Base-by-base conservation (phyloP, 306 rosid species). In the Prunus mongolica region DNA sequence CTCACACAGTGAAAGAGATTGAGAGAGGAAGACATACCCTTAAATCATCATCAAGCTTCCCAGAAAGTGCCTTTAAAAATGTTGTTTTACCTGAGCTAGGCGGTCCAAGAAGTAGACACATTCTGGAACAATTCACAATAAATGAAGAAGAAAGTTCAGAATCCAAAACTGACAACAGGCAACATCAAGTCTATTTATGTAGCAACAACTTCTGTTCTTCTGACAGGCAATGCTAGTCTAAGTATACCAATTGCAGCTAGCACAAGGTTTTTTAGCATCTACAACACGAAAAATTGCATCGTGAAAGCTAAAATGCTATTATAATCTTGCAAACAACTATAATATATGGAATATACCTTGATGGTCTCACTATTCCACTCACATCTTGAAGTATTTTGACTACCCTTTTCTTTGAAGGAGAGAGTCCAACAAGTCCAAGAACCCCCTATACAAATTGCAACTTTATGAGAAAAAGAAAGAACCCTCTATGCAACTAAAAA, bases 21-120 rank as follows among this genome's bases (percentile, higher is more conserved):
- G 52, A 4, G 38, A 45, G 25, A 51, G 47, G 19, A 22, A 55
- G 78, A 61, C 85, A 16, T 64, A 90, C 96, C 93, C 79, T 88
- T 69, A 91, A 79, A 67, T 87, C 73, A 12, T 63, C 76, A 30
- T 83, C 89, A 64, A 87, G 85, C 65, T 84, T 83, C 34, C 92
- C 93, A 15, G 92, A 84, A 54, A 91, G 89, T 65, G 92, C 92
- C 54, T 78, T 75, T 56, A 87, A 84, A 49, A 89, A 82, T 64
- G 97, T 87, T 50, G 91, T 91, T 80, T 89, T 89, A 41, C 97
- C 97, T 13, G 92, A 74, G 34, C 82, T 54, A 9, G 97, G 97
- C 25, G 97, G 93, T 62, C 92, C 97, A 22, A 89, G 80, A 71
- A 91, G 93, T 24, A 91, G 86, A 28, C 88, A 82, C 88, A 91